Base-by-base conservation (phyloP, 2,329 filamentous ascomycete species). In the Sarocladium oryzae region DNA sequence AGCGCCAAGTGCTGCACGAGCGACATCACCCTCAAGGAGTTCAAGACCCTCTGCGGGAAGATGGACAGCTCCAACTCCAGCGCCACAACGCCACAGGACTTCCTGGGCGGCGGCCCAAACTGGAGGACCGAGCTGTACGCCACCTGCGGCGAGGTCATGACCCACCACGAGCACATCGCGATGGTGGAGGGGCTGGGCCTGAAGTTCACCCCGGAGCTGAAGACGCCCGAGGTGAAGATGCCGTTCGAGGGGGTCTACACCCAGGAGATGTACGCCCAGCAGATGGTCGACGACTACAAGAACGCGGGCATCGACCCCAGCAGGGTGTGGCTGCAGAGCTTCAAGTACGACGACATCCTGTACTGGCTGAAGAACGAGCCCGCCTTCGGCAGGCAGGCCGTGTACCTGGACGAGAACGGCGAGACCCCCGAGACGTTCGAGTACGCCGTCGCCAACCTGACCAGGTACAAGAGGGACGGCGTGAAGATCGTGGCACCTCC, bases 171-270 rank as follows among this genome's bases (percentile, higher is more conserved):
- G 55, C 84, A 81, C 65, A 84, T 88, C 58, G 66, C 71, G 30
- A 64, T 85, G 35, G 75, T 82, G 48, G 71, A 85, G 56, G 64
- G 66, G 2, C 70, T 80, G 37, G 82, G 79, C 33, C 70, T 85
- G 9, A 75, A 81, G 56, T 86, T 84, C 66, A 84, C 80, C 0
- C 77, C 81, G 4, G 84, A 87, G 66, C 73, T 86, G 28, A 88
- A 88, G 72, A 79, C 78, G 0, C 84, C 80, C 32, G 70, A 78
- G 57, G 79, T 88, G n/a, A 61, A 73, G n/a, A 88, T 88, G 84
- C 85, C 85, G 0, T 88, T 85, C 62, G 61, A 71, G 38, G 73
- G 72, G 26, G 62, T 74, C 61, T 88, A 86, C 70, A 88, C 84
- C 0, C 82, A 86, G 61, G 68, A 79, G 57, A 68, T 73, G 59